Conservation (phyloP, 805 yeast genomes). For the Candida succiphila region DNA sequence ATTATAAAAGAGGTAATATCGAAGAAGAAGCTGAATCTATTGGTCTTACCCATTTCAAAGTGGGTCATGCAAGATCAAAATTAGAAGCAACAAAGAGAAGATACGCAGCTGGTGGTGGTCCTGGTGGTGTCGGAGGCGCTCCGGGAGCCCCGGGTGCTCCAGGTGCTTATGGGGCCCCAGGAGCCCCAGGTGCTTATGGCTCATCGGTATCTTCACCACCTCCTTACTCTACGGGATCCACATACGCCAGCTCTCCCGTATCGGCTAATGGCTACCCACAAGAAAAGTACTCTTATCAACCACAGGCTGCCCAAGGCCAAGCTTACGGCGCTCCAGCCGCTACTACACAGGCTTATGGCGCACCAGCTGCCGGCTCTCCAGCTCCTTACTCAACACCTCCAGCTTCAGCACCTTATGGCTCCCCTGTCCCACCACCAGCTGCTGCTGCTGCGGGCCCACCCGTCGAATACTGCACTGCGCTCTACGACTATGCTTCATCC, state of each 20-base stretch:
- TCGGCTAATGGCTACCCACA: slow-evolving; percentile 15
- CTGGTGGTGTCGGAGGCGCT: slow-evolving; percentile 27
- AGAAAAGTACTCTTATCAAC: slow-evolving; percentile 12
- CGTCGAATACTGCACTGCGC: slow-evolving; percentile 69
- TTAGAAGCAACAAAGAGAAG: slow-evolving; percentile 76
- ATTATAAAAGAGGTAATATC: slow-evolving; percentile 76
- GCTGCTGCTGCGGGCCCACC: slow-evolving; percentile 28
- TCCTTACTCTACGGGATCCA: slow-evolving; percentile 17
- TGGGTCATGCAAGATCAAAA: slow-evolving; percentile 80
- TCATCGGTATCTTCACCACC: slow-evolving; percentile 20
- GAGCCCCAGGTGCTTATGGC: slow-evolving; percentile 12
- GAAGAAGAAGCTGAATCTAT: slow-evolving; percentile 85
- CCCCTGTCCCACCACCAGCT: slow-evolving; percentile 19
- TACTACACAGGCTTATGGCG: not conserved
- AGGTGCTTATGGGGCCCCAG: slow-evolving; percentile 18
- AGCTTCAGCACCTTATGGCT: slow-evolving; percentile 14
- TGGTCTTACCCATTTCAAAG: slow-evolving; percentile 82
- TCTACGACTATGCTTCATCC: slow-evolving; percentile 88
- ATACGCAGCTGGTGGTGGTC: slow-evolving; percentile 38
- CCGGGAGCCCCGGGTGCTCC: slow-evolving; percentile 15
- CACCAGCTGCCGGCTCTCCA: slow-evolving; percentile 14
- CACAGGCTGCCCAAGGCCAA: slow-evolving; percentile 1
- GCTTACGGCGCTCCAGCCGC: slow-evolving; percentile 1
- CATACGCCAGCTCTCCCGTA: slow-evolving; percentile 8
- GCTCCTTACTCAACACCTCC: slow-evolving; percentile 12